Percentiles rank a stretch among this genome's conserved stretches.
These are phyloP conservation scores for Cudoniella acicularis DNA, from an alignment of 495 filamentous ascomycete species.

Conservation along the genomic window DNA sequence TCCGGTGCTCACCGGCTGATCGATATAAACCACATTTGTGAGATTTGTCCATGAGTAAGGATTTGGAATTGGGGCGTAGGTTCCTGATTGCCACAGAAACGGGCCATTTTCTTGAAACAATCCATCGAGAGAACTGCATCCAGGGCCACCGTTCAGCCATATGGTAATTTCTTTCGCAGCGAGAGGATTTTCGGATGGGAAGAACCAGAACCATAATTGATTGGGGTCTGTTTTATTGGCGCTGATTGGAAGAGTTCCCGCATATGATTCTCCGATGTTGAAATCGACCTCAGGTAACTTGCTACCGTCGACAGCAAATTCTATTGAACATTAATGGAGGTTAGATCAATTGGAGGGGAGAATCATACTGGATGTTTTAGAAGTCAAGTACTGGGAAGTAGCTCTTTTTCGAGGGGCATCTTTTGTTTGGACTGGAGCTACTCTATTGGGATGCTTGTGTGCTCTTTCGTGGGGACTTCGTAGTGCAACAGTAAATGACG, in stretches of 20 bases:
- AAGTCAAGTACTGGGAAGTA: conserved; percentile 11
- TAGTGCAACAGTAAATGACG: not conserved
- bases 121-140: conserved; percentile 65
- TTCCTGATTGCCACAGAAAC: conserved; percentile 69
- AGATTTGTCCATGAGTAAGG: conserved; percentile 68
- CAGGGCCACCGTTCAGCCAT: conserved; percentile 51
- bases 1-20: conserved; percentile 78
- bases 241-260: conserved; percentile 64
- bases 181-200: conserved; percentile 54
- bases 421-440: conserved; percentile 4
- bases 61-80: conserved; percentile 57
- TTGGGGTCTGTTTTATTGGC: conserved; percentile 41
- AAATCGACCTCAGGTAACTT: conserved; percentile 69
- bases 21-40: conserved; percentile 72
- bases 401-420: conserved; percentile 8
- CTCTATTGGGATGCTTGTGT: conserved; percentile 8
- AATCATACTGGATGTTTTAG: conserved; percentile 8
- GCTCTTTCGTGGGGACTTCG: conserved; percentile 9
- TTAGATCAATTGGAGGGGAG: not conserved
- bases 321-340: conserved; percentile 25
- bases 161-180: conserved; percentile 64
- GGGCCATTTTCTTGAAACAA: conserved; percentile 76
- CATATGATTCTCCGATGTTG: conserved; percentile 72
- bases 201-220: conserved; percentile 74
- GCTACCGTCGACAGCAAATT: conserved; percentile 63